Percentiles rank a stretch among this genome's conserved stretches.
phyloP scores from a whole-genome alignment of 805 yeast genomes.

The Hanseniaspora meyeri region DNA sequence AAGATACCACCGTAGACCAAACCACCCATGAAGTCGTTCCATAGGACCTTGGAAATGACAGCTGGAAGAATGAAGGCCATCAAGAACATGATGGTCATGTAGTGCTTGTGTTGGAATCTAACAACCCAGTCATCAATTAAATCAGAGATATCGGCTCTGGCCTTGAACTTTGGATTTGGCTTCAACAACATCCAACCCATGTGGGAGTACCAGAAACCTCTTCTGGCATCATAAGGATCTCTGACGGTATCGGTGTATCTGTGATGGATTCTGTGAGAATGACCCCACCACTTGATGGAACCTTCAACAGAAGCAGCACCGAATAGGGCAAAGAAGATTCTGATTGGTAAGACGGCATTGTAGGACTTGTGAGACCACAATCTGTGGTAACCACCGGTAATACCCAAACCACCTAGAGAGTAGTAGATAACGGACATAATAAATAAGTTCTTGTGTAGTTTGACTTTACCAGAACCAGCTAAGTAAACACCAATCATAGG shows the following conservation, averaged over 20 bases:
- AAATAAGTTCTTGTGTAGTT: constrained; percentile 39
- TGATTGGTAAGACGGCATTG: constrained; percentile 47
- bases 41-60: constrained; percentile 40
- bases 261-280: constrained; percentile 74
- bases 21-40: constrained; percentile 59
- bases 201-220: constrained; percentile 74
- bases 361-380: constrained; percentile 68
- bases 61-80: constrained; percentile 55
- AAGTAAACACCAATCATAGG: constrained; percentile 44
- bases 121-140: constrained; percentile 69
- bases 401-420: constrained; percentile 53
- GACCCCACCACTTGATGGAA: constrained; percentile 83
- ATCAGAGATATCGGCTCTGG: constrained; percentile 72
- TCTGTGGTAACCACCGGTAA: constrained; percentile 78
- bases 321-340: constrained; percentile 56
- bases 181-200: constrained; percentile 75
- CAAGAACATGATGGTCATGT: constrained; percentile 46
- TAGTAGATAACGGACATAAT: constrained; percentile 41
- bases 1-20: constrained; percentile 64
- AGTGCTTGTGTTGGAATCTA: constrained; percentile 70
- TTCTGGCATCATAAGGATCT: constrained; percentile 79
- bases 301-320: constrained; percentile 81
- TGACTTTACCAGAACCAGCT: constrained; percentile 32
- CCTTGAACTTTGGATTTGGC: constrained; percentile 71
- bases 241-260: constrained; percentile 72